Percentiles rank a stretch among this genome's conserved stretches.
Evolutionary conservation across 306 rosid species (phyloP).

Genomic region (Dryas alaskensis): DNA sequence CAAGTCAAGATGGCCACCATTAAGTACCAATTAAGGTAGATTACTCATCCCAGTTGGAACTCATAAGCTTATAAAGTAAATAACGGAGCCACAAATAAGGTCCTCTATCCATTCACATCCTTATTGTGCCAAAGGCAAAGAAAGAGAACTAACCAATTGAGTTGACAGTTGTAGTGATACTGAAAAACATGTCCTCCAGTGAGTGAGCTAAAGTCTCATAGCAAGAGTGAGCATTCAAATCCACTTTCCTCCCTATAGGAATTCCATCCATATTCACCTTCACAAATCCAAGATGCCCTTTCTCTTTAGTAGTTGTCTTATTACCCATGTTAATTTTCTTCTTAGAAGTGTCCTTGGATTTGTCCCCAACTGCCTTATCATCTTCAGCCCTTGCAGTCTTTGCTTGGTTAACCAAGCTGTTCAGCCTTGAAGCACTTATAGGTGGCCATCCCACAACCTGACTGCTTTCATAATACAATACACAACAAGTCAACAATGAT

Average conservation of each 20-base stretch:
- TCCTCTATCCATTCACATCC: too few species aligned
- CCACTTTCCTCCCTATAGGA: constrained; percentile 64
- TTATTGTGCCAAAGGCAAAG: background rate
- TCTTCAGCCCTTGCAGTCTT: constrained; percentile 50
- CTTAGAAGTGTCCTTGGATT: constrained; percentile 35
- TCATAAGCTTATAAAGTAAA: too few species aligned
- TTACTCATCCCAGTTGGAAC: too few species aligned
- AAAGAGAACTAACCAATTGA: constrained; percentile 32
- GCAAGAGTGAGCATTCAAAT: constrained; percentile 63
- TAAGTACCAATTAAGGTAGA: too few species aligned
- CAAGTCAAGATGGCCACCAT: background rate
- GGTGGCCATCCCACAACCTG: constrained; percentile 86
- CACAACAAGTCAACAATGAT: background rate
- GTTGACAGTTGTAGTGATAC: constrained; percentile 21
- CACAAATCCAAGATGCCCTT: constrained; percentile 51
- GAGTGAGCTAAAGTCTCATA: constrained; percentile 57
- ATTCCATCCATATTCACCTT: constrained; percentile 67
- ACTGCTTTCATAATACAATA: constrained; percentile 37
- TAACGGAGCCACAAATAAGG: background rate
- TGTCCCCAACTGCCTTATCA: constrained; percentile 31
- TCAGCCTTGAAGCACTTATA: constrained; percentile 57
- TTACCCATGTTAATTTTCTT: constrained; percentile 32
- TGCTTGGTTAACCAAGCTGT: constrained; percentile 60
- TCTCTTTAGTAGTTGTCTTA: constrained; percentile 32
- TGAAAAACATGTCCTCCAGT: constrained; percentile 64